phyloP scores from a whole-genome alignment of 2,329 filamentous ascomycete species.

The Ophiosphaerella herpotricha region DNA sequence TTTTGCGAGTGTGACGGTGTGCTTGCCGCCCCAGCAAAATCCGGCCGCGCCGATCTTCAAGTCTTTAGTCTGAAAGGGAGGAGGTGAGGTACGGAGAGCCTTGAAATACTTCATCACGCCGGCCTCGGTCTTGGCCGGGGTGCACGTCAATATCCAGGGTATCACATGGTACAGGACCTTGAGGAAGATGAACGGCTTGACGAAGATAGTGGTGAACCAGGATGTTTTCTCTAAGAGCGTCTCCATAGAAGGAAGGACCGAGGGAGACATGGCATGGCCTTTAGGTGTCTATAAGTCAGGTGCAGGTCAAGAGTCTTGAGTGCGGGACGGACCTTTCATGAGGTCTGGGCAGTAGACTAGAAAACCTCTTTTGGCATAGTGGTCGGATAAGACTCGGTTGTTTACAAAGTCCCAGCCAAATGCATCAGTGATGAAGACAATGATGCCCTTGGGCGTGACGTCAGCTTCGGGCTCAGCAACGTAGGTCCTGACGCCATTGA shows the following conservation, averaged over 20 bases:
- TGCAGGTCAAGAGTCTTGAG: background rate
- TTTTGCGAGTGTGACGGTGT: background rate
- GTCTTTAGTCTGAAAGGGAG: background rate
- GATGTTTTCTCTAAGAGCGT: background rate
- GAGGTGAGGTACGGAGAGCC: background rate
- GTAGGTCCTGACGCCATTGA: background rate
- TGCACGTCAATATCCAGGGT: background rate
- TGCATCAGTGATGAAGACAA: background rate
- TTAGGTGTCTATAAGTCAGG: background rate
- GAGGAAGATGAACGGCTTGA: background rate
- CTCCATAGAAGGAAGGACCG: background rate
- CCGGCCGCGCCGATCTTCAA: background rate
- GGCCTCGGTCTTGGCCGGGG: background rate
- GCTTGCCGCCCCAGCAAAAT: conserved; percentile 1
- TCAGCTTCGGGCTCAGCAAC: background rate
- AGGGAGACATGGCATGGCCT: background rate
- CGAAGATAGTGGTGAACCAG: background rate
- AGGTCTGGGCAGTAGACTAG: conserved; percentile 1
- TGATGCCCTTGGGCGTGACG: background rate
- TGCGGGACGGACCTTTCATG: background rate
- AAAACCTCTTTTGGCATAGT: conserved; percentile 1
- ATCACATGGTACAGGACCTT: background rate
- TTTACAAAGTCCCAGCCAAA: background rate
- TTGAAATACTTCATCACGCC: conserved; percentile 1
- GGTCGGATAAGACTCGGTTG: background rate